Evolutionary conservation across 768 basidiomycete genomes (phyloP), one percentile per base, ranked within the genome.

Genomic region (Brasilioporus rufonigricans): DNA sequence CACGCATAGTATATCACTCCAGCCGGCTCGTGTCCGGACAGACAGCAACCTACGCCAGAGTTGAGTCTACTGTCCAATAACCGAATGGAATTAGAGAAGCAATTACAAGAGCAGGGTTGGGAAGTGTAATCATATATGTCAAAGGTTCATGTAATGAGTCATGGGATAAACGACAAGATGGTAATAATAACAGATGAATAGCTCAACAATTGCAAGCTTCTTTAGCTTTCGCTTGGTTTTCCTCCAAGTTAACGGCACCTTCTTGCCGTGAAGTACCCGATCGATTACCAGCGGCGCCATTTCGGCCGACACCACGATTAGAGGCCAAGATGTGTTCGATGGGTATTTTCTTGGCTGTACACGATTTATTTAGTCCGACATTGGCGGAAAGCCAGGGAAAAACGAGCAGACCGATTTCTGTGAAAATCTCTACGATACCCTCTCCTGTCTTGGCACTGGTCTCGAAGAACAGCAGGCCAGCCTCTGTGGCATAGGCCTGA

Each of bases 401-500:
- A 53, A 39, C 4, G 21, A 14, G 71, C 83, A 52, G 50, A 98
- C 95, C 96, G 65, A 99, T 98, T 74, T 98, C 95, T 12, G 95
- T 98, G 72, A 99, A 99, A 29, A 98, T 85, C 66, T 98, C 97
- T 24, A 93, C 89, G 52, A 98, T 84, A 36, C 93, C 94, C 65
- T 95, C 90, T 18, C 95, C 94, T 5, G 92, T 93, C 84, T 98
- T 99, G 24, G 97, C 97, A 65, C 89, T 91, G 35, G 95, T 97
- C 78, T 99, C 97, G 63, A 96, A 97, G 80, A 98, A 98, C 39
- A 99, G 75, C 40, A 98, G 71, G 1, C 91, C 90, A n/a, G 90
- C 87, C 73, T 98, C 97, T 52, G 89, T 84, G 13, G 97, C 97
- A 69, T 98, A 99, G 9, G 93, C 93, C 67, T 92, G 89, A 2